A percentile compares a stretch with the other conserved stretches of the same genome.
These are phyloP conservation scores for Barnettozyma siamensis DNA, from an alignment of 805 yeast genomes.

Conservation along the genomic window DNA sequence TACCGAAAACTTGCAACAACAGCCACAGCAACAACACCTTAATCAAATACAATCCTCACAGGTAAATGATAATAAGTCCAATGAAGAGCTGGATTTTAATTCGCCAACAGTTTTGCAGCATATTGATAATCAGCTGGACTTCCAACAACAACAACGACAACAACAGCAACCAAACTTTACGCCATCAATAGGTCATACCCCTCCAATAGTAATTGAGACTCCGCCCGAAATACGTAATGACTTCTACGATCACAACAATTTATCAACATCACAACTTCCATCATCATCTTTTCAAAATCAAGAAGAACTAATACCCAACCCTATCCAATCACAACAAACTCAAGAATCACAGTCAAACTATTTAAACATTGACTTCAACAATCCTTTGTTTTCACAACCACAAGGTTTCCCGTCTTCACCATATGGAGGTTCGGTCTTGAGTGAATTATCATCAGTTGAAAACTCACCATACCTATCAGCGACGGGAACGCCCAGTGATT, in stretches of 20 bases:
- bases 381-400: conserved; percentile 14
- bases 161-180: not conserved
- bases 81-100: not conserved
- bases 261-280: not conserved
- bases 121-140: not conserved
- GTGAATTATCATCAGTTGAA: conserved; percentile 22
- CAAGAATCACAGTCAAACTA: conserved; percentile 1
- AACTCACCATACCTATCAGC: conserved; percentile 21
- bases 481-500: conserved; percentile 15
- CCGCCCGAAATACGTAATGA: conserved; percentile 5
- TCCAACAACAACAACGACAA: not conserved
- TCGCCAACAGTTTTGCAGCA: not conserved
- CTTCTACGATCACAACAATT: not conserved
- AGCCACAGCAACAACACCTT: not conserved
- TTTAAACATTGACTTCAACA: conserved; percentile 15
- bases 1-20: not conserved
- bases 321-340: conserved; percentile 1
- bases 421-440: conserved; percentile 8
- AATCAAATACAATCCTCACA: not conserved
- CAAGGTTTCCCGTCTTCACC: conserved; percentile 7
- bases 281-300: not conserved
- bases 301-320: not conserved
- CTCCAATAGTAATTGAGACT: conserved; percentile 8
- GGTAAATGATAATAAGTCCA: not conserved
- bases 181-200: conserved; percentile 1